Evolutionary conservation across 768 basidiomycete genomes (phyloP).

Genomic region (Auriscalpium microsporum): DNA sequence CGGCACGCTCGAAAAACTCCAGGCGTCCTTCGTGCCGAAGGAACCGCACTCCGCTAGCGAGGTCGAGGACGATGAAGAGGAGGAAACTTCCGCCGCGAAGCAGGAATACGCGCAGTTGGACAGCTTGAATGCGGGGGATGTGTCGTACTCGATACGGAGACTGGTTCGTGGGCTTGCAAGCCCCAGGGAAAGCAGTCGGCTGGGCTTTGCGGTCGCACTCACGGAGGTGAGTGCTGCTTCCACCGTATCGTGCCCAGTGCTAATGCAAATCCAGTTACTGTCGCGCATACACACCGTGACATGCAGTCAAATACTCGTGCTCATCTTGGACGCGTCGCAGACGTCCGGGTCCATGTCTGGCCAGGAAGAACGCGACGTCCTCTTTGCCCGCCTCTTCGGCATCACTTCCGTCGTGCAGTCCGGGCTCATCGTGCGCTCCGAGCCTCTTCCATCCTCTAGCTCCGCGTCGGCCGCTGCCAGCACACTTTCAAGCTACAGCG

Average conservation of each 20-base stretch:
- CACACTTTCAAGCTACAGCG: conserved; percentile 47
- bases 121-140: conserved; percentile 76
- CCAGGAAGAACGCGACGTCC: conserved; percentile 86
- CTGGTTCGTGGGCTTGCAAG: conserved; percentile 85
- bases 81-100: conserved; percentile 34
- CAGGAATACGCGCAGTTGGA: conserved; percentile 44
- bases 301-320: conserved; percentile 64
- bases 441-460: conserved; percentile 42
- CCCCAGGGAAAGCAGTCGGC: conserved; percentile 84
- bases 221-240: conserved; percentile 62
- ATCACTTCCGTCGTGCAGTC: conserved; percentile 81
- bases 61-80: conserved; percentile 27
- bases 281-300: conserved; percentile 72
- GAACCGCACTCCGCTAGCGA: conserved; percentile 27
- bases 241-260: conserved; percentile 3
- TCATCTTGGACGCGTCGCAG: conserved; percentile 67
- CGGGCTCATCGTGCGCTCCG: conserved; percentile 61
- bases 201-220: conserved; percentile 93
- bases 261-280: conserved; percentile 46
- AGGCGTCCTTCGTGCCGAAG: conserved; percentile 51
- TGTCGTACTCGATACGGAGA: conserved; percentile 83
- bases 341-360: conserved; percentile 71
- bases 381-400: conserved; percentile 91
- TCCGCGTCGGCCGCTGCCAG: conserved; percentile 48
- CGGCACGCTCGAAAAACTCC: conserved; percentile 76